Base-by-base conservation (phyloP, 2,329 filamentous ascomycete genomes). In the Talaromyces sp. region DNA sequence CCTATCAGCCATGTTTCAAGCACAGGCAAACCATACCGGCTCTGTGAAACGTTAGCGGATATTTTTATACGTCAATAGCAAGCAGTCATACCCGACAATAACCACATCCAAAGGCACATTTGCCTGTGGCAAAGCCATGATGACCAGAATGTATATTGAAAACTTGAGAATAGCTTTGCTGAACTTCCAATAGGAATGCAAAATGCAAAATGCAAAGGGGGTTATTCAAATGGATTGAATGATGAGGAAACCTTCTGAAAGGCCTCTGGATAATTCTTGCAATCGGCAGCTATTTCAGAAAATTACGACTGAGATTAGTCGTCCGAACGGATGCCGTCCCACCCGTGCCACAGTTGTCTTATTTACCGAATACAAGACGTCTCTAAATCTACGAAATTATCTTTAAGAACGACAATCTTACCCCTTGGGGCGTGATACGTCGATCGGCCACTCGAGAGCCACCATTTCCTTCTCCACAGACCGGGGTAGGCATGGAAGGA, bases 1-100 rank as follows among this genome's bases (percentile, higher is more conserved):
- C 30, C 27, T n/a, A 16, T 6, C 13, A 32, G 5, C 19, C 6
- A 44, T 33, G 41, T 16, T 9, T 43, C 24, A 14, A 43, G 40
- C 24, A 9, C 27, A 32, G 19, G 19, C 4, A 27, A 24, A 36
- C 42, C 63, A 58, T 70, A 70, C 68, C 67, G 17, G 68, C 67
- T 27, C 68, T 70, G 51, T 33, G 9, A 2, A 46, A 36, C 1
- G 54, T 55, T 32, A 64, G 51, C 43, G 53, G n/a, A 11, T 14
- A 14, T 33, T 51, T 27, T 30, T 42, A 46, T 13, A 39, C 17
- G 16, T 27, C 33, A 30, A 10, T 14, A 11, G 10, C 11, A 16
- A 29, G 14, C 14, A 27, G 20, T 57, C 69, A 49, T 63, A 72
- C 70, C 70, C 70, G 55, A 71, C 70, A 20, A 72, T 47, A 32